phyloP scores from a whole-genome alignment of 2,329 filamentous ascomycete species.

The Uncinocarpus reesii region DNA sequence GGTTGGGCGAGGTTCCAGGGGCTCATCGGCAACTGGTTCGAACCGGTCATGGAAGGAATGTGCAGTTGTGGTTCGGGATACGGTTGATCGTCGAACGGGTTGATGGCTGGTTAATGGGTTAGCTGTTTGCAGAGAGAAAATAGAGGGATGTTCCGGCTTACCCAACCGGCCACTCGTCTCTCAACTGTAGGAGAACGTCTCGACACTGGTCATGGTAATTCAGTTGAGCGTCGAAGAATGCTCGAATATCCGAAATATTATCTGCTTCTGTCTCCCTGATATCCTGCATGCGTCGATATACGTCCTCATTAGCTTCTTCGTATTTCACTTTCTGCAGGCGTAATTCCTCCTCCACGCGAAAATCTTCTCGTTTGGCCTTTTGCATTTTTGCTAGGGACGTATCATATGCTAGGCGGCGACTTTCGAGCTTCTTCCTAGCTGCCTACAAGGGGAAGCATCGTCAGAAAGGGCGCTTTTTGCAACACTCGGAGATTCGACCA shows the following conservation, averaged over 20 bases:
- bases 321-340: constrained; percentile 89
- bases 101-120: constrained; percentile 13
- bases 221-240: constrained; percentile 79
- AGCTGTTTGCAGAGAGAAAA: not conserved
- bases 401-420: constrained; percentile 78
- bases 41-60: constrained; percentile 53
- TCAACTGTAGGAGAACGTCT: constrained; percentile 64
- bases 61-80: constrained; percentile 54
- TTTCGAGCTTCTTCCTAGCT: constrained; percentile 89
- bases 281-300: constrained; percentile 85
- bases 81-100: constrained; percentile 35
- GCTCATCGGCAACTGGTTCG: constrained; percentile 41
- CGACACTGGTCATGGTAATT: constrained; percentile 84
- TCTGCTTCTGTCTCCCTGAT: constrained; percentile 87
- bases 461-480: not conserved
- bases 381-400: constrained; percentile 81
- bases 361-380: constrained; percentile 89
- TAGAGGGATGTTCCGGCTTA: constrained; percentile 28
- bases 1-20: constrained; percentile 41
- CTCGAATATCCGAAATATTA: constrained; percentile 64
- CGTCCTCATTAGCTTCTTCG: constrained; percentile 88
- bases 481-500: constrained; percentile 22
- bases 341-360: constrained; percentile 83
- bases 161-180: constrained; percentile 58
- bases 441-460: constrained; percentile 41